Conservation (phyloP, 768 basidiomycete genomes). For the Phanerochaete sordida region DNA sequence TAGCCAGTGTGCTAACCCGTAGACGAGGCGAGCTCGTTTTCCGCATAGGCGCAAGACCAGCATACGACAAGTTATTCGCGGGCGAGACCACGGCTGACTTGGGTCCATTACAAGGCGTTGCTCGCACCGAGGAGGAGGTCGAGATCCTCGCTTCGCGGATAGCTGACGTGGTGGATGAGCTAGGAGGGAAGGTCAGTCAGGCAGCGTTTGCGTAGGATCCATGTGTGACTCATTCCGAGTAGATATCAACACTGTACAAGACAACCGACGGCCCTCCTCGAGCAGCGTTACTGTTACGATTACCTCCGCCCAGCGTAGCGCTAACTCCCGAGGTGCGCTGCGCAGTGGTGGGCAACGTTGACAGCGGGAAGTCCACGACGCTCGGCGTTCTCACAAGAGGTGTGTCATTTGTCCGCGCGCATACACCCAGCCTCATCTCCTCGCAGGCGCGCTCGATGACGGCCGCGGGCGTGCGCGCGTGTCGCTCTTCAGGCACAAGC, state of each 20-base stretch:
- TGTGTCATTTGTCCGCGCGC: slow-evolving; percentile 22
- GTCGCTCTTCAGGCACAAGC: slow-evolving; percentile 92
- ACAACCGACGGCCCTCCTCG: slow-evolving; percentile 46
- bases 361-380: slow-evolving; percentile 92
- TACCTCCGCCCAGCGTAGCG: slow-evolving; percentile 74
- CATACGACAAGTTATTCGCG: slow-evolving; percentile 50
- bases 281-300: slow-evolving; percentile 58
- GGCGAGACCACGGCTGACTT: slow-evolving; percentile 44
- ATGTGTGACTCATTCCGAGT: not conserved
- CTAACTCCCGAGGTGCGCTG: slow-evolving; percentile 90
- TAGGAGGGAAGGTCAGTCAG: slow-evolving; percentile 85
- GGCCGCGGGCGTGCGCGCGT: slow-evolving; percentile 82
- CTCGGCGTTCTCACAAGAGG: slow-evolving; percentile 95
- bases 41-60: slow-evolving; percentile 67
- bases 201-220: not conserved
- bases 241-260: slow-evolving; percentile 60
- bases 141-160: slow-evolving; percentile 42
- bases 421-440: slow-evolving; percentile 5
- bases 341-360: slow-evolving; percentile 94
- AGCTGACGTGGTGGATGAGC: slow-evolving; percentile 58
- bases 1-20: slow-evolving; percentile 66
- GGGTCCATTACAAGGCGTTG: slow-evolving; percentile 52
- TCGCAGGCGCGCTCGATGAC: slow-evolving; percentile 72
- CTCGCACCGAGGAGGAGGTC: slow-evolving; percentile 50
- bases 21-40: slow-evolving; percentile 72